Base-by-base conservation (phyloP, 768 basidiomycete genomes). In the Pholiota molesta region DNA sequence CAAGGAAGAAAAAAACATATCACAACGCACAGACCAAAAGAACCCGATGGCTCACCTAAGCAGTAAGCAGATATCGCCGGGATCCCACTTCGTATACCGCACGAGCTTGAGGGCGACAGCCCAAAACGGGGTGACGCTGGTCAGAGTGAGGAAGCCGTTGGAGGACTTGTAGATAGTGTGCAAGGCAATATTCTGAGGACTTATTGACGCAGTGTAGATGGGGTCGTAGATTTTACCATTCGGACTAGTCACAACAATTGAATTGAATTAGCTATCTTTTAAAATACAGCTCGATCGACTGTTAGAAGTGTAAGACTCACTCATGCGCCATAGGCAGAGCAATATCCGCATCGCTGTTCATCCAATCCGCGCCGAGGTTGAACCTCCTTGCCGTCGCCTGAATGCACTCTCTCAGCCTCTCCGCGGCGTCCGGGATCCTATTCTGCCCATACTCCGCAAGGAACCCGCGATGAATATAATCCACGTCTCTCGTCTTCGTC, bases 281-380 rank as follows among this genome's bases (percentile, higher is more conserved):
- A 19, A 31, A 16, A 49, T 39, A 26, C 49, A 49, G 45, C 42
- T 11, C 47, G 29, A 60, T 45, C 33, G 52, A 57, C 26, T 3
- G 35, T 9, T 37, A 16, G 40, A 53, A 56, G 53, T 23, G 28
- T 52, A 39, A 59, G 9, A 81, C 87, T 73, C 68, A 89, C 86
- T 87, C 85, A 62, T 74, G 71, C 19, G 85, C 83, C 81, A 87
- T 82, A 16, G 90, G 89, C 52, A 91, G 77, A 2, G 89, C 87
- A 14, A 89, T 79, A 64, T 91, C 90, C 0, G 90, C 86, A 64
- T 89, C 86, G 4, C 85, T 82, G 59, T 91, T 91, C 89, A 91
- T 89, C 90, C 90, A 91, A 70, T 91, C 89, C 58, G 76, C 74
- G 23, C 90, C 89, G 53, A 83, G 78, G 3, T 69, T 66, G 69